Base-by-base conservation (phyloP, 441 rosid species). In the Euphorbia schlechtendalii region DNA sequence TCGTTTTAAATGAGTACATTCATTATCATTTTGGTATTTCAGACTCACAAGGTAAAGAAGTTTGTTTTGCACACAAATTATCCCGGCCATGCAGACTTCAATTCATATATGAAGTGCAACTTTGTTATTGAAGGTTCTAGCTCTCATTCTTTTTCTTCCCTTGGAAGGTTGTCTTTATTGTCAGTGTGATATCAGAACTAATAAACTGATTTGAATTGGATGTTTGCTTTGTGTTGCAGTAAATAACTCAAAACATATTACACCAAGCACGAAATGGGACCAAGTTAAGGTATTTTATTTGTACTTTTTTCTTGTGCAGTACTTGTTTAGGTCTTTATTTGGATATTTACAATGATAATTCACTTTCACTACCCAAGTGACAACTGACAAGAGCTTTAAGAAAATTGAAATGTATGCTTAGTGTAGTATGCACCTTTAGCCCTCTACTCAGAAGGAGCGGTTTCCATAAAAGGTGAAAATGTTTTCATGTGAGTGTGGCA, bases 81-180 rank as follows among this genome's bases (percentile, higher is more conserved):
- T 78, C 98, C 98, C 58, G 99, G 99, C 58, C 99, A 94, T 82
- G 83, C 96, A 36, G 99, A 91, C 81, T 94, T 94, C 76, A 94
- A 91, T 77, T 87, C 94, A 53, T 94, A 91, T 76, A 85, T 95
- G 32, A 95, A 95, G 78, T 87, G 96, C 92, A 89, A 95, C 76
- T 95, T 95, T 62, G 78, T 85, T 51, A 80, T 91, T 70, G 73
- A 76, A 77, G 93, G 96, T 85, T 78, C 55, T 56, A 65, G 68
- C 70, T 56, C 68, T 75, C 71, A 71, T 70, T 72, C 59, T 28
- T 51, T 59, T 57, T 65, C 68, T 51, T 60, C 60, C 76, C 55
- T 32, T 51, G 32, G 30, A 30, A 15, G 52, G 41, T 8, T 34
- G 8, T 34, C 70, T 65, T 66, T 48, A 41, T 65, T 56, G 57